Evolutionary conservation across 2,329 filamentous ascomycete genomes (phyloP).

Genomic region (Leptographium lundbergii): DNA sequence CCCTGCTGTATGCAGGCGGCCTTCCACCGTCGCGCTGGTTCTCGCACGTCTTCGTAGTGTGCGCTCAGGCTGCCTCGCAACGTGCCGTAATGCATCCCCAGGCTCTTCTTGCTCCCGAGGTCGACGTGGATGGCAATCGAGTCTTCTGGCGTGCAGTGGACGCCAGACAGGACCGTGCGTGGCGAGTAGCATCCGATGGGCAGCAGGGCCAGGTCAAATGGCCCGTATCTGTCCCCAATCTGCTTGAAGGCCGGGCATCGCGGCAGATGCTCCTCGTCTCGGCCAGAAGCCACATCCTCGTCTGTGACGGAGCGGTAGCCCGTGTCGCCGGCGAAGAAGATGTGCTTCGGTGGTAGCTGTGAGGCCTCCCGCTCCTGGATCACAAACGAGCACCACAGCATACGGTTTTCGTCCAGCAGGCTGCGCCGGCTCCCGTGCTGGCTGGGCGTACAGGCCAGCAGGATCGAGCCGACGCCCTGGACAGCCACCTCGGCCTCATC

Average conservation of each 20-base stretch:
- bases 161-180: slow-evolving; percentile 56
- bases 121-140: slow-evolving; percentile 81
- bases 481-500: slow-evolving; percentile 32
- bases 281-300: neutral
- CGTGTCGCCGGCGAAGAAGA: slow-evolving; percentile 57
- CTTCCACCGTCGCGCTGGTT: slow-evolving; percentile 49
- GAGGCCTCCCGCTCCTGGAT: slow-evolving; percentile 24
- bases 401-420: slow-evolving; percentile 43
- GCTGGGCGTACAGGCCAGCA: slow-evolving; percentile 53
- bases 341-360: slow-evolving; percentile 21
- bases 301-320: slow-evolving; percentile 34
- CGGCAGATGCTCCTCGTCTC: slow-evolving; percentile 29
- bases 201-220: slow-evolving; percentile 82
- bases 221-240: slow-evolving; percentile 66
- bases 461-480: slow-evolving; percentile 23
- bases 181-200: slow-evolving; percentile 83
- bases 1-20: slow-evolving; percentile 44
- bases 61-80: slow-evolving; percentile 7
- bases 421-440: slow-evolving; percentile 52
- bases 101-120: slow-evolving; percentile 62
- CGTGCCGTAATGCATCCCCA: slow-evolving; percentile 88
- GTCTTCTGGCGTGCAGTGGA: slow-evolving; percentile 81
- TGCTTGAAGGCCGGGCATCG: slow-evolving; percentile 73
- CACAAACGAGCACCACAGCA: slow-evolving; percentile 59
- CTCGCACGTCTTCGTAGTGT: slow-evolving; percentile 46